Evolutionary conservation across 805 yeast species (phyloP).

Genomic region (Nakazawaea wyomingensis): DNA sequence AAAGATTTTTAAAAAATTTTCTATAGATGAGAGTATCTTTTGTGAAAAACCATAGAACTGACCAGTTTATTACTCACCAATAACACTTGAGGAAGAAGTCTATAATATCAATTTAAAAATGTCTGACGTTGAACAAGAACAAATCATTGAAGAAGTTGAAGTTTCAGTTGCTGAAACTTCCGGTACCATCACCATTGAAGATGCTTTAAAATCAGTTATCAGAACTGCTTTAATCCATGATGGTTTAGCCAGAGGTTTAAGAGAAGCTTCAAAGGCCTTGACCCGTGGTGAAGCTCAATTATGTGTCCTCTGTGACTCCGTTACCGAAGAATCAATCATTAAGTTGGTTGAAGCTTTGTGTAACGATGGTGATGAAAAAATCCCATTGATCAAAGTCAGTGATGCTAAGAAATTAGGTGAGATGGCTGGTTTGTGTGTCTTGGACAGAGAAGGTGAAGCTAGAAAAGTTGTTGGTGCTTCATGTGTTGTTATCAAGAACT

Average conservation of each 20-base stretch:
- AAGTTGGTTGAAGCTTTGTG: constrained; percentile 99
- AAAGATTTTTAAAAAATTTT: background rate
- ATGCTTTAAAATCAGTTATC: constrained; percentile 95
- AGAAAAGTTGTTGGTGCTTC: constrained; percentile 99
- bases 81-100: constrained; percentile 35
- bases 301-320: constrained; percentile 96
- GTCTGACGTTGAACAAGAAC: constrained; percentile 96
- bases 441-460: constrained; percentile 99
- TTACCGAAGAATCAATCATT: constrained; percentile 94
- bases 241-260: constrained; percentile 99
- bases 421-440: constrained; percentile 99
- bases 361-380: constrained; percentile 86
- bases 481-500: constrained; percentile 98
- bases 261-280: constrained; percentile 99
- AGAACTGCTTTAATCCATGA: constrained; percentile 97
- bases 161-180: constrained; percentile 77
- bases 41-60: constrained; percentile 22
- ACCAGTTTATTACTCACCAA: constrained; percentile 24
- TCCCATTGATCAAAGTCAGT: constrained; percentile 98
- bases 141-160: constrained; percentile 71
- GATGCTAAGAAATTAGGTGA: constrained; percentile 99
- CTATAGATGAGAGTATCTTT: background rate
- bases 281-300: constrained; percentile 97
- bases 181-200: constrained; percentile 93
- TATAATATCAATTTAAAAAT: constrained; percentile 23